Conservation (phyloP, 208 protist genomes). For the Crithidia thermophila region DNA sequence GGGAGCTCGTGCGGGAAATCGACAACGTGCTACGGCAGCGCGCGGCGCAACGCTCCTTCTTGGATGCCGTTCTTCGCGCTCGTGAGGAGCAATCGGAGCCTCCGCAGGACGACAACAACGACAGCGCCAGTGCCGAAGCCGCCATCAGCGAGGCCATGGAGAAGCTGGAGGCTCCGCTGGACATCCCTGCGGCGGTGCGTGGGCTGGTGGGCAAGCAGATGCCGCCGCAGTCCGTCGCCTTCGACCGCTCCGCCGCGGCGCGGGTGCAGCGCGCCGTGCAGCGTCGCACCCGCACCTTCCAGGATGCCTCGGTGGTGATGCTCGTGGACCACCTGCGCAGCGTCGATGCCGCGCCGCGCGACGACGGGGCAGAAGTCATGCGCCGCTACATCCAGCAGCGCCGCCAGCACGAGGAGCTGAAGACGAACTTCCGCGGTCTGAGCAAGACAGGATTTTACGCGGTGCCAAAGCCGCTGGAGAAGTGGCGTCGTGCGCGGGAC, state of each 20-base stretch:
- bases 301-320: constrained; percentile 19
- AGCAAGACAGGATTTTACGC: constrained; percentile 68
- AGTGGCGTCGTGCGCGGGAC: constrained; percentile 67
- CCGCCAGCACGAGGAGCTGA: constrained; percentile 46
- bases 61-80: constrained; percentile 21
- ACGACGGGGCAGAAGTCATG: constrained; percentile 45
- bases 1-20: constrained; percentile 49
- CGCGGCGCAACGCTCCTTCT: constrained; percentile 22
- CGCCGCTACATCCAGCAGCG: constrained; percentile 57
- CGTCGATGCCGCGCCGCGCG: constrained; percentile 35
- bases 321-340: constrained; percentile 32
- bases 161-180: constrained; percentile 14
- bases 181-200: constrained; percentile 14
- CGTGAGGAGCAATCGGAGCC: constrained; percentile 5
- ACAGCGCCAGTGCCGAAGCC: too few relatives aligned
- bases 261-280: constrained; percentile 20
- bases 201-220: constrained; percentile 23
- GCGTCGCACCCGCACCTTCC: constrained; percentile 33
- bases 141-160: constrained; percentile 17
- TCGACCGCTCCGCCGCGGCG: constrained; percentile 17
- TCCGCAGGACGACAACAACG: not conserved
- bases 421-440: constrained; percentile 46
- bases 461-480: constrained; percentile 47
- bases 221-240: constrained; percentile 6
- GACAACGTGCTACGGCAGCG: constrained; percentile 37